These are phyloP conservation scores for Botrytis aclada DNA, from an alignment of 2,329 filamentous ascomycete genomes.

Conservation along the genomic window DNA sequence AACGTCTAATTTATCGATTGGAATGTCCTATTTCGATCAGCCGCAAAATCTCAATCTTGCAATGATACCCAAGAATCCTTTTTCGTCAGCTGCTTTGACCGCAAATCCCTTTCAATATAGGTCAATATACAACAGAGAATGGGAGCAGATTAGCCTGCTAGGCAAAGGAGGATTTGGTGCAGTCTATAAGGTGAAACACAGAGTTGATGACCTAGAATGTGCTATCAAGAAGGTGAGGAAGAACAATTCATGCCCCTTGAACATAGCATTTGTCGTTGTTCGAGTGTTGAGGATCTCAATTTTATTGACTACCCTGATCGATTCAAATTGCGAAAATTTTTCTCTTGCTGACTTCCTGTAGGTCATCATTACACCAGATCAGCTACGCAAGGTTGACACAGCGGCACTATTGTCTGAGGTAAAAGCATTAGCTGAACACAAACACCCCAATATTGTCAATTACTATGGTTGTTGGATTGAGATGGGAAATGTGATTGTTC, in stretches of 20 bases:
- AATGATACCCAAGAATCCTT: constrained; percentile 13
- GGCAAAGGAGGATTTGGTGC: constrained; percentile 64
- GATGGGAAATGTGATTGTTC: constrained; percentile 19
- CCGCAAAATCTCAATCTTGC: background rate
- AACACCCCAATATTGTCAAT: constrained; percentile 64
- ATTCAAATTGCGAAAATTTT: background rate
- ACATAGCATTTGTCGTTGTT: background rate
- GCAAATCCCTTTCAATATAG: constrained; percentile 15
- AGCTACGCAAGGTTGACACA: constrained; percentile 19
- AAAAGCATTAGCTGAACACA: constrained; percentile 57
- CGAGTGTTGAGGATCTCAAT: background rate
- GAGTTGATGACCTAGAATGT: constrained; percentile 59
- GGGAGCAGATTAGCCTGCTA: constrained; percentile 49
- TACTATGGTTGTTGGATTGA: constrained; percentile 67
- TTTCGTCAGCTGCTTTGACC: constrained; percentile 16
- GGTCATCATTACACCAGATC: constrained; percentile 49
- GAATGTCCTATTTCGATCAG: constrained; percentile 18
- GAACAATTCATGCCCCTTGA: background rate
- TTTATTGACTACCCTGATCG: background rate
- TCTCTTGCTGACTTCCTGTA: background rate
- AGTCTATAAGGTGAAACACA: constrained; percentile 60
- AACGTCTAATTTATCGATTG: background rate
- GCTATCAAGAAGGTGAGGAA: constrained; percentile 55
- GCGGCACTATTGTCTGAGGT: constrained; percentile 45
- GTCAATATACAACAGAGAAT: constrained; percentile 15